Evolutionary conservation across 1,139 yeast species (phyloP), one percentile per base, ranked within the genome.

Genomic region (Kodamaea derodonti): DNA sequence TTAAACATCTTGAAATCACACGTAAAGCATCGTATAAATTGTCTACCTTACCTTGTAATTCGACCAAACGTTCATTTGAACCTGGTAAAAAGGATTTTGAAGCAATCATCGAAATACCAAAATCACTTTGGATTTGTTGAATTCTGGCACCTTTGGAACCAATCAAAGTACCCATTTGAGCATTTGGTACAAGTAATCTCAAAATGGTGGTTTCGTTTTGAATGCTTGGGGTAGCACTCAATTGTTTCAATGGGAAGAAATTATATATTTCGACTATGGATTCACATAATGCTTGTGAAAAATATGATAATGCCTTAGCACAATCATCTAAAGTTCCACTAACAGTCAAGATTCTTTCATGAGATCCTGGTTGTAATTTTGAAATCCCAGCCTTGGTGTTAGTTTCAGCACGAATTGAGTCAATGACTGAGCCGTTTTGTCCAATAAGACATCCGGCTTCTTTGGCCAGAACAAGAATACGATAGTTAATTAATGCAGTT

Each of bases 381-480:
- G 95, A 83, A 33, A 88, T 88, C 15, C 95, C 96, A 4, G 95
- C 95, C 56, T 84, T 85, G 42, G 92, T 90, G 38, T 77, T 77
- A 28, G 94, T 85, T 43, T 75, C 76, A 32, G 78, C 88, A 46
- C 96, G 72, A 35, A 88, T 78, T 24, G 78, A 75, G 39, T 90
- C 85, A 42, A 88, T 88, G 35, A 84, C 85, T 39, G 75, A 71
- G 29, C 97, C 97, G 47, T 79, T 83, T 50, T 84, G 85, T 31
- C 97, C 97, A 51, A 88, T 88, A 43, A 88, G 78, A 43, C 90
- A 84, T 14, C 96, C 96, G 11, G 95, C 90, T 59, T 88, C 97
- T 54, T 84, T 84, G 37, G 94, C 78, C 10, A 94, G 78, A 15
- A 88, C 86, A 29, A 88, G 68, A 2, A 88, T 76, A 46, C 96